Evolutionary conservation across 768 basidiomycete species (phyloP).

Genomic region (Hygrophorus pudorinus): DNA sequence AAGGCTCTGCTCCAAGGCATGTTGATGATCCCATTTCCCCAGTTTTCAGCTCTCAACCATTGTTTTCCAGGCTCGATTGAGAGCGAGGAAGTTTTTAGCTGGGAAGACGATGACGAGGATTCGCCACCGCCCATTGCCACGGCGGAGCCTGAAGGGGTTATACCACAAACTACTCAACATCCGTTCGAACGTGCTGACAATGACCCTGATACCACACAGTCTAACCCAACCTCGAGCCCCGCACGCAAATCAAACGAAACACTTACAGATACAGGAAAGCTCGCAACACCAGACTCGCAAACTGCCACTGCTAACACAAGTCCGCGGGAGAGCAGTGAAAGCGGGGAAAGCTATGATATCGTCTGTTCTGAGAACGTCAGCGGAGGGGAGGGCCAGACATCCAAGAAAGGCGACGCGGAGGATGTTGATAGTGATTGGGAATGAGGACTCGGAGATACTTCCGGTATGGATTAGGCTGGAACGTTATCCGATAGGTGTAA

Average conservation of each 20-base stretch:
- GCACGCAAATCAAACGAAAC: constrained; percentile 12
- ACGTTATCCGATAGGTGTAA: too few species aligned
- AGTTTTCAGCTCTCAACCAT: neutral
- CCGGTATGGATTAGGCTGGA: neutral
- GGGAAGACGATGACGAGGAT: constrained; percentile 94
- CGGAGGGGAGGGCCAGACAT: constrained; percentile 24
- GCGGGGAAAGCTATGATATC: constrained; percentile 58
- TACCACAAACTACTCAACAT: constrained; percentile 3
- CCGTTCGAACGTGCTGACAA: neutral
- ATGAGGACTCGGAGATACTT: too few species aligned
- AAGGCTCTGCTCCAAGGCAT: constrained; percentile 69
- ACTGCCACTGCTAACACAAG: constrained; percentile 26
- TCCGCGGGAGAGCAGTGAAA: constrained; percentile 41
- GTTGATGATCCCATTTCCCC: neutral
- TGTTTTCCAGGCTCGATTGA: constrained; percentile 40
- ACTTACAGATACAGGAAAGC: constrained; percentile 13
- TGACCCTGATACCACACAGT: neutral
- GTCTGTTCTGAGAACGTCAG: constrained; percentile 48
- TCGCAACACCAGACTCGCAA: constrained; percentile 22
- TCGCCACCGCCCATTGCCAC: constrained; percentile 12
- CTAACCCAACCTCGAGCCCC: constrained; percentile 6
- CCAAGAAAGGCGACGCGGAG: constrained; percentile 21
- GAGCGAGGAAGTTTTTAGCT: constrained; percentile 82
- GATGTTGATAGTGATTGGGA: constrained; percentile 60
- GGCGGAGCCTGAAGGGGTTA: constrained; percentile 3